Conservation (phyloP, 495 filamentous ascomycete species). For the Friedmanniomyces simplex region DNA sequence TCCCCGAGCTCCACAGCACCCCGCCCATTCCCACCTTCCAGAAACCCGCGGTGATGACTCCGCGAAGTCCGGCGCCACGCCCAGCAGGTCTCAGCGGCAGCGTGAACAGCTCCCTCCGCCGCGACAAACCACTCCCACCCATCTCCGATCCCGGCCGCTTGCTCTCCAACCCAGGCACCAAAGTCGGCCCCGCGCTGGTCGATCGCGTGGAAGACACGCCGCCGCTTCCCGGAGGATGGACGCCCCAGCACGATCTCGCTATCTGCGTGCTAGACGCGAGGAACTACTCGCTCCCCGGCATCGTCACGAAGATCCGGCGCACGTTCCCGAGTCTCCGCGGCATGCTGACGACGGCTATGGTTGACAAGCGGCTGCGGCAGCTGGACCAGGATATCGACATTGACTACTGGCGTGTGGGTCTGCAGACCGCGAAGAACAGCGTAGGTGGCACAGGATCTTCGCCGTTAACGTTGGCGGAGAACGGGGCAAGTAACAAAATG, state of each 20-base stretch:
- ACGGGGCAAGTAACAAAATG: not conserved
- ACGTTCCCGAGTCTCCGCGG: conserved; percentile 9
- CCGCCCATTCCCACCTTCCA: conserved; percentile 17
- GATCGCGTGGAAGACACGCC: conserved; percentile 11
- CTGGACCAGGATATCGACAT: conserved; percentile 20
- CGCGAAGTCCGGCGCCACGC: not conserved
- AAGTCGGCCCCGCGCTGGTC: not conserved
- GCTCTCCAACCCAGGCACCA: not conserved
- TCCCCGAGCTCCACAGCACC: conserved; percentile 14
- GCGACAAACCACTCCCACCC: not conserved
- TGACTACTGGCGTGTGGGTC: conserved; percentile 16
- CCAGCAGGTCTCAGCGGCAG: not conserved
- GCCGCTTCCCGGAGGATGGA: conserved; percentile 13
- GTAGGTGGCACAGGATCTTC: not conserved
- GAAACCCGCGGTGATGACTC: not conserved
- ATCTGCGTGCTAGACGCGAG: conserved; percentile 19
- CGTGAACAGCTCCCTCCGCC: not conserved
- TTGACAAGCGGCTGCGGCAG: conserved; percentile 17
- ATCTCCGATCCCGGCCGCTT: not conserved
- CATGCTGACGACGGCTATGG: conserved; percentile 13
- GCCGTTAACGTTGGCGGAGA: not conserved
- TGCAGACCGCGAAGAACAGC: not conserved
- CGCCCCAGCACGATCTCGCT: conserved; percentile 13
- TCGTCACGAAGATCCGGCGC: conserved; percentile 10
- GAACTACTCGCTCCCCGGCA: conserved; percentile 3